Conservation (phyloP, 306 rosid genomes). For the Dryas octopetala region DNA sequence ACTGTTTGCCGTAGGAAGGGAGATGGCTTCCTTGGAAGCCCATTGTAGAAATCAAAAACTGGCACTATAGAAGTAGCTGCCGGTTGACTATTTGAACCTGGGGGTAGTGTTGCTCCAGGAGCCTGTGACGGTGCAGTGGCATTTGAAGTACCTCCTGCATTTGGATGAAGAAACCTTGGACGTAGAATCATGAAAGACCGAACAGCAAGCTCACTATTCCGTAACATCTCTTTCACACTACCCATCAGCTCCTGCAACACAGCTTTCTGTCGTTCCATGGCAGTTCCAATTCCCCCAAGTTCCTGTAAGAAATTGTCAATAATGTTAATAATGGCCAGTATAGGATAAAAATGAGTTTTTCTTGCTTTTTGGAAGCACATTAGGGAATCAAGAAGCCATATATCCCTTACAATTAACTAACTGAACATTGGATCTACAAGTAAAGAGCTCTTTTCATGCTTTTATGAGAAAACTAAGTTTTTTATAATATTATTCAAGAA, state of each 20-base stretch:
- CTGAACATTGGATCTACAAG: background rate
- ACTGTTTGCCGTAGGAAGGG: slow-evolving; percentile 85
- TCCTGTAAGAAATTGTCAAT: slow-evolving; percentile 48
- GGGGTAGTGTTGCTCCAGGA: slow-evolving; percentile 46
- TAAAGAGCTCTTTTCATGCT: background rate
- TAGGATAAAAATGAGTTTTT: background rate
- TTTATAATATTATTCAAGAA: background rate
- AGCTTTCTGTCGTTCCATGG: slow-evolving; percentile 82
- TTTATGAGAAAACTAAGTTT: background rate
- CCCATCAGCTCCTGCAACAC: slow-evolving; percentile 71
- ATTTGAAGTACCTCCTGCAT: slow-evolving; percentile 61
- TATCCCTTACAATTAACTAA: background rate
- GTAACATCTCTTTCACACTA: slow-evolving; percentile 71
- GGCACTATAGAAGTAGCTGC: slow-evolving; percentile 65
- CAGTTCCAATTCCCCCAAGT: slow-evolving; percentile 87
- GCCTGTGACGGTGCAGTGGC: slow-evolving; percentile 70
- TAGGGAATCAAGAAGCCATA: background rate
- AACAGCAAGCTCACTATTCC: slow-evolving; percentile 89
- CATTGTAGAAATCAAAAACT: slow-evolving; percentile 86
- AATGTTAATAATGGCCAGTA: background rate
- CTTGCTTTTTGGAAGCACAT: background rate
- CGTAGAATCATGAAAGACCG: slow-evolving; percentile 91
- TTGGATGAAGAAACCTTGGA: slow-evolving; percentile 81
- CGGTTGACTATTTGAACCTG: slow-evolving; percentile 59
- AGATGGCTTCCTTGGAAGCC: slow-evolving; percentile 92